Conservation (phyloP, 75 land plant species). For the Cunninghamia lanceolata region DNA sequence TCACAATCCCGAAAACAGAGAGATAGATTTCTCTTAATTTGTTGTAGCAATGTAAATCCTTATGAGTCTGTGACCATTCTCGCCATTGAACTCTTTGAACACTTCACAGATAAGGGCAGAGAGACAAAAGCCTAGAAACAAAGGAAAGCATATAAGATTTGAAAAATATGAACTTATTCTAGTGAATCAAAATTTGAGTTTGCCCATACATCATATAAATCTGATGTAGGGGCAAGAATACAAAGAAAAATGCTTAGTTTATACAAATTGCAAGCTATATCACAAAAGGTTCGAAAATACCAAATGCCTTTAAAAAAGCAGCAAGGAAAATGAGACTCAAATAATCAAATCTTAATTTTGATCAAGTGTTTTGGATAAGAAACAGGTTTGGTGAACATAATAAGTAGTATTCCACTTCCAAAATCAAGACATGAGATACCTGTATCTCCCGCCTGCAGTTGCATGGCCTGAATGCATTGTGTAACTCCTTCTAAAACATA, state of each 20-base stretch:
- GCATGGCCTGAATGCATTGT: conserved; percentile 95
- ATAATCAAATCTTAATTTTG: background rate
- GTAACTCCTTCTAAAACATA: conserved; percentile 96
- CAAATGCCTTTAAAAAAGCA: background rate
- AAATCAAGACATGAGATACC: conserved; percentile 40
- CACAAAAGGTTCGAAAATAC: background rate
- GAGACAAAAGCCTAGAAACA: background rate
- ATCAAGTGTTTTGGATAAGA: background rate
- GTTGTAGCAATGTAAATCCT: background rate
- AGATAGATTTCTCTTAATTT: background rate
- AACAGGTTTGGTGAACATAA: background rate
- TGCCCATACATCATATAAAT: background rate
- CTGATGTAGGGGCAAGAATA: background rate
- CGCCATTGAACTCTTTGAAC: background rate
- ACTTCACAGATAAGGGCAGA: background rate
- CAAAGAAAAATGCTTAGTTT: background rate
- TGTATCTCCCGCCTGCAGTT: conserved; percentile 93
- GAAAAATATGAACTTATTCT: background rate
- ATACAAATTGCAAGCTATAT: background rate
- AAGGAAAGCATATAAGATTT: background rate
- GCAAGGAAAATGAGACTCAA: background rate
- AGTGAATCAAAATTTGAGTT: background rate
- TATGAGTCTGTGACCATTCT: background rate
- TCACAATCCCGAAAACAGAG: background rate
- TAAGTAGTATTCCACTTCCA: background rate